Base-by-base conservation (phyloP, 2,329 filamentous ascomycete species). In the Ophiostoma quercus region DNA sequence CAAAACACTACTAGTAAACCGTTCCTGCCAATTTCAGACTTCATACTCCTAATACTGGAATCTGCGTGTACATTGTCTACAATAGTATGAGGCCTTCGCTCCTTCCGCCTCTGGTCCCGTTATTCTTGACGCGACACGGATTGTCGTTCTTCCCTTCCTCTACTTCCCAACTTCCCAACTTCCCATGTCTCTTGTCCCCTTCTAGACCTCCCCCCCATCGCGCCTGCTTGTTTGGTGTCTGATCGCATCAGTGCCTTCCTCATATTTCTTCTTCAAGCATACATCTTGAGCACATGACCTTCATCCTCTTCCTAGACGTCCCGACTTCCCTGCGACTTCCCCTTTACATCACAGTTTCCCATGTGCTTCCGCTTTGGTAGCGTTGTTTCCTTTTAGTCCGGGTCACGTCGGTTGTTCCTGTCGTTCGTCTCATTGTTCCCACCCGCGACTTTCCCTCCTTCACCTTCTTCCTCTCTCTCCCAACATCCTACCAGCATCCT, bases 81-180 rank as follows among this genome's bases (percentile, higher is more conserved):
- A 34, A 34, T 34, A 34, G 39, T 41, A 41, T 41, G 39, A 41
- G 39, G 67, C 72, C 70, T 51, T 69, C 71, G 63, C 67, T 69
- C 69, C 68, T 72, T 71, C 70, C 67, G n/a, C 60, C 16, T 65
- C 41, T 37, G 67, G 69, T 69, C 70, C 69, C 62, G 69, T 70
- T 72, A 71, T 72, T 73, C 43, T 72, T 72, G 72, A 73, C 71
- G 62, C 62, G 62, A 65, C 62, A 65, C 34, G 34, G 72, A 70
- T 67, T 51, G 71, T 68, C 70, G 67, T 71, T 72, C 57, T 68
- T 73, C 41, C 71, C 67, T 72, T 72, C 62, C 62, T 65, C 62
- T 39, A 62, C 66, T 47, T n/a, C 25, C 41, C 43, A 29, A 37
- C 37, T 67, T 37, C 34, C 41, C 43, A n/a, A 37, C 37, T 67